A percentile compares a stretch with the other conserved stretches of the same genome.
Evolutionary conservation across 768 basidiomycete genomes (phyloP).

Genomic region (Lentinula edodes): DNA sequence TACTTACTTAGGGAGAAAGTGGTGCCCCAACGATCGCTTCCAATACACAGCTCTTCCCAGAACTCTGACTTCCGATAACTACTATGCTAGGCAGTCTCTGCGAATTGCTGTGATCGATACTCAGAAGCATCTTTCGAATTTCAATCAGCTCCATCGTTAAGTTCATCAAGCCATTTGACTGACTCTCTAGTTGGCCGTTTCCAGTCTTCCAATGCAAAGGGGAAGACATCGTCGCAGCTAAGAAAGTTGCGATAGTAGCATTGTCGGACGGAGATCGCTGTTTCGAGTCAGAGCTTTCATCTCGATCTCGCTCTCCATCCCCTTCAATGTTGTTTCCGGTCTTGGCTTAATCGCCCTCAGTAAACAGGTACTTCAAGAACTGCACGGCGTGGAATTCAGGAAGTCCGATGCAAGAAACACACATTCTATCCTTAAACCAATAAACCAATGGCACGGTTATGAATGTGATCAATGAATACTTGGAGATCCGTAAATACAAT

Average conservation of each 20-base stretch:
- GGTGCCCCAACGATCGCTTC: slow-evolving; percentile 97
- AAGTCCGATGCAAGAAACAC: no score
- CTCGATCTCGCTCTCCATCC: no score
- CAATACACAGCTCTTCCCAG: slow-evolving; percentile 95
- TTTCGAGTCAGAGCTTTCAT: slow-evolving; percentile 29
- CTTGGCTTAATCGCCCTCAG: no score
- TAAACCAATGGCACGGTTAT: slow-evolving; percentile 49
- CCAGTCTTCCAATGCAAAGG: slow-evolving; percentile 52
- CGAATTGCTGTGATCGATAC: slow-evolving; percentile 92
- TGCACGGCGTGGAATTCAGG: no score
- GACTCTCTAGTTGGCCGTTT: slow-evolving; percentile 33
- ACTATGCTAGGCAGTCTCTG: slow-evolving; percentile 96
- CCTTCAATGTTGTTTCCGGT: slow-evolving; percentile 21
- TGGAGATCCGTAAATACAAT: slow-evolving; percentile 66
- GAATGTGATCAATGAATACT: slow-evolving; percentile 78
- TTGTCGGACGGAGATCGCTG: no score
- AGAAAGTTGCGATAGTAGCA: slow-evolving; percentile 64
- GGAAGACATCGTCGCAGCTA: slow-evolving; percentile 75
- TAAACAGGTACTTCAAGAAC: no score
- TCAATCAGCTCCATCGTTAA: slow-evolving; percentile 94
- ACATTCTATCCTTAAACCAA: no score
- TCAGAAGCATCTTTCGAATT: slow-evolving; percentile 87
- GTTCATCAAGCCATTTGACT: slow-evolving; percentile 85
- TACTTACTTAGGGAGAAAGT: slow-evolving; percentile 95
- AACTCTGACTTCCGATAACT: slow-evolving; percentile 97